Conservation (phyloP, 768 basidiomycete genomes). For the Antrodiella citrinella region DNA sequence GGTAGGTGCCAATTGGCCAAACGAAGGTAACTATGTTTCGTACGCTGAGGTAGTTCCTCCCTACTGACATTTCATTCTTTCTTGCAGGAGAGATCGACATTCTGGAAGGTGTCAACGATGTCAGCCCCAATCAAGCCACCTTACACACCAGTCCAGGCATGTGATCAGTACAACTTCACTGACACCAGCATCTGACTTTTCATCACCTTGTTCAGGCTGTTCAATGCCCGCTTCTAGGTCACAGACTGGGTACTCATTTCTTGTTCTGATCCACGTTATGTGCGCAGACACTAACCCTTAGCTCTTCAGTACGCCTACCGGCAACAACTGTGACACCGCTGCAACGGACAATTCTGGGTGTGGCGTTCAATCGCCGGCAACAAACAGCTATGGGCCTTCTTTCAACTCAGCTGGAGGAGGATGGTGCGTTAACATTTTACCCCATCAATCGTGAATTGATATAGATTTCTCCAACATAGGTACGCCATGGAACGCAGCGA, state of each 20-base stretch:
- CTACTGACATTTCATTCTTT: not conserved
- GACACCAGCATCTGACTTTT: too few relatives aligned
- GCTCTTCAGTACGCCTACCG: slow-evolving; percentile 9
- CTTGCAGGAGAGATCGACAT: not conserved
- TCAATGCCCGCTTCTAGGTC: not conserved
- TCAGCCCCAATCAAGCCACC: slow-evolving; percentile 14
- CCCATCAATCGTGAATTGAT: too few relatives aligned
- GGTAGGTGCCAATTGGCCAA: slow-evolving; percentile 34
- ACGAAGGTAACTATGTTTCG: slow-evolving; percentile 2
- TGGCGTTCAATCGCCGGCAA: slow-evolving; percentile 33
- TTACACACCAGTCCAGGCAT: slow-evolving; percentile 22
- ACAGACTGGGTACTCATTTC: slow-evolving; percentile 5
- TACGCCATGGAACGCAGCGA: slow-evolving; percentile 53
- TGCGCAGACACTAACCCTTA: too few relatives aligned
- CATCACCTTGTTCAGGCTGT: not conserved
- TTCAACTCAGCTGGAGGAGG: slow-evolving; percentile 59
- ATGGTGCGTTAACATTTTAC: too few relatives aligned
- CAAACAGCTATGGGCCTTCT: slow-evolving; percentile 44
- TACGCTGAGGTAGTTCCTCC: not conserved
- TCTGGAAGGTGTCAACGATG: slow-evolving; percentile 21
- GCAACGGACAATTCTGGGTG: slow-evolving; percentile 48
- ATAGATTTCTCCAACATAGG: too few relatives aligned
- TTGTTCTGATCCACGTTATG: too few relatives aligned
- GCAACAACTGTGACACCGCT: slow-evolving; percentile 36
- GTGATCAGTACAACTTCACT: too few relatives aligned